A percentile compares a stretch with the other conserved stretches of the same genome.
phyloP scores from a whole-genome alignment of 345 rosid genomes.

The Camelina laxa region DNA sequence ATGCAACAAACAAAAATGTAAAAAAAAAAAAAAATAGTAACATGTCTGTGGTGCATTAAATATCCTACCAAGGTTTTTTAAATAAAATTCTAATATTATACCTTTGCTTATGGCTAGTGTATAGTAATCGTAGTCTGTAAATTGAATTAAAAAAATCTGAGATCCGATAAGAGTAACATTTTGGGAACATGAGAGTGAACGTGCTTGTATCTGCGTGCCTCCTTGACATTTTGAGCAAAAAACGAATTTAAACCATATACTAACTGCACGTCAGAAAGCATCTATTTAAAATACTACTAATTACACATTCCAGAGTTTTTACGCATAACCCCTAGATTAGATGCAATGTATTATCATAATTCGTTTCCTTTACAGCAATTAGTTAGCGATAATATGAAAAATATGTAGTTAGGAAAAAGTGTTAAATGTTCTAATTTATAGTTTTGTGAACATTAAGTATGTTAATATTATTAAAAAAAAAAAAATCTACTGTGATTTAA shows the following conservation, averaged over 20 bases:
- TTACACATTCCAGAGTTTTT: slow-evolving; percentile 14
- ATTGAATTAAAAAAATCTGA: too few species aligned
- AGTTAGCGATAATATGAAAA: background rate
- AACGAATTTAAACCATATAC: slow-evolving; percentile 19
- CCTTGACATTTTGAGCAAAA: slow-evolving; percentile 44
- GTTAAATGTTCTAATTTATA: background rate
- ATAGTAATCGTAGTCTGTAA: too few species aligned
- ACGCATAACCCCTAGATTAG: background rate
- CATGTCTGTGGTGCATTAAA: slow-evolving; percentile 42
- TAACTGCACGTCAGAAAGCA: slow-evolving; percentile 34
- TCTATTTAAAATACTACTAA: background rate
- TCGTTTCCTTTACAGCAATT: slow-evolving; percentile 1
- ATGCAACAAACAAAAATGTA: background rate
- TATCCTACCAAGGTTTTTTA: slow-evolving; percentile 24
- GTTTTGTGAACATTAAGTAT: background rate
- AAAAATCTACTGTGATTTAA: slow-evolving; percentile 8
- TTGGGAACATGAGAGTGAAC: slow-evolving; percentile 46
- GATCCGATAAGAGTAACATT: slow-evolving; percentile 20
- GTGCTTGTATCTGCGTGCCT: slow-evolving; percentile 46
- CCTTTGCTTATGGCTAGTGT: slow-evolving; percentile 35
- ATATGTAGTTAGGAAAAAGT: background rate
- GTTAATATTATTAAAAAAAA: too few species aligned
- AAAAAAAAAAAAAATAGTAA: slow-evolving; percentile 22
- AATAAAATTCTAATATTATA: slow-evolving; percentile 18
- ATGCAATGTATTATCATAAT: slow-evolving; percentile 10